A percentile compares a stretch with the other conserved stretches of the same genome.
Conservation (phyloP, 257 asterid species). For the Nicotiana sylvestris region DNA sequence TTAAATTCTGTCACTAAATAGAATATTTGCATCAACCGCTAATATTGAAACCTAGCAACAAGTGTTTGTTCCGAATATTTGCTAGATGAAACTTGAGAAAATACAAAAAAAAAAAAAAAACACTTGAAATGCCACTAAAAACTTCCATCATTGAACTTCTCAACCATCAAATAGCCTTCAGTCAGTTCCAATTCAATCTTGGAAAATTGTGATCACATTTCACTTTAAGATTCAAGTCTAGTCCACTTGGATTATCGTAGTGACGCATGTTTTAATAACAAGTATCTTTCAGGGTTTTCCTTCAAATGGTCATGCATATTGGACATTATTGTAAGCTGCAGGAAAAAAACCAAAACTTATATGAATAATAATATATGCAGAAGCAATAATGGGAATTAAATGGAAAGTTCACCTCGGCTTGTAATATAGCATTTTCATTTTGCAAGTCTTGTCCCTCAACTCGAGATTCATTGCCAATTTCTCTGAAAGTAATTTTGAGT, state of each 20-base stretch:
- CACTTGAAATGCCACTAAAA: neutral
- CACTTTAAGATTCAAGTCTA: neutral
- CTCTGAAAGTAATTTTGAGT: neutral
- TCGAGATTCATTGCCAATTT: neutral
- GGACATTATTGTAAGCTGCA: neutral
- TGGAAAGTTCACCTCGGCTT: neutral
- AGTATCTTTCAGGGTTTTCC: neutral
- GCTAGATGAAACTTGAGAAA: neutral
- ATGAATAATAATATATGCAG: neutral
- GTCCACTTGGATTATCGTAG: neutral
- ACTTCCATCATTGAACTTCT: neutral
- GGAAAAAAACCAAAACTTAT: neutral
- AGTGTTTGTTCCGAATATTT: too few species aligned
- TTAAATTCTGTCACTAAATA: too few species aligned
- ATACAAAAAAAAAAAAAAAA: neutral
- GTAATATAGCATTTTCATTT: neutral
- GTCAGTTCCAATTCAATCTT: too few species aligned
- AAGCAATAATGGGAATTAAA: neutral
- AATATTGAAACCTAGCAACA: too few species aligned
- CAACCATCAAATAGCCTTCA: neutral
- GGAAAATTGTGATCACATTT: neutral
- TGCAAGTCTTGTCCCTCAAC: neutral
- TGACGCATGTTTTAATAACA: too few species aligned
- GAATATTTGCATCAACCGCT: too few species aligned
- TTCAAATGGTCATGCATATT: neutral